phyloP scores from a whole-genome alignment of 2,329 filamentous ascomycete species.

The Fusarium scirpi region DNA sequence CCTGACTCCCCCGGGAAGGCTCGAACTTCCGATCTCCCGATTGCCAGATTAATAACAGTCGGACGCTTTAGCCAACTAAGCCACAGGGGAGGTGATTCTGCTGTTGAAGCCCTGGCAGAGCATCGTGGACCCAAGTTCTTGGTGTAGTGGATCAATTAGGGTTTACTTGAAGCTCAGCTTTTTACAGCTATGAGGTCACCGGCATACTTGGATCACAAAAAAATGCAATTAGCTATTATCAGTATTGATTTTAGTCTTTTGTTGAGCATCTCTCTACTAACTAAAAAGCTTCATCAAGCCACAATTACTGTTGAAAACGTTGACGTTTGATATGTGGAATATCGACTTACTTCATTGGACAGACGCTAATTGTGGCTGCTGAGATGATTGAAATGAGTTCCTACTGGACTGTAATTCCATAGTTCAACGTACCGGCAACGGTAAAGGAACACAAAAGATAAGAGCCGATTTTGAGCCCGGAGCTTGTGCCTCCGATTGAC shows the following conservation, averaged over 20 bases:
- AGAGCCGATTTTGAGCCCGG: conserved; percentile 13
- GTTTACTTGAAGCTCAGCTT: neutral
- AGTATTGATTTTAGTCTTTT: neutral
- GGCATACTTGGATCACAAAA: neutral
- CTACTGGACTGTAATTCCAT: neutral
- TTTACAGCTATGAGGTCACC: neutral
- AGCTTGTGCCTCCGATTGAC: conserved; percentile 12
- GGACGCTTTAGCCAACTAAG: conserved; percentile 45
- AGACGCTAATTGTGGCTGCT: neutral
- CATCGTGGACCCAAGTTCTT: conserved; percentile 1
- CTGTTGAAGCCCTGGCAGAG: neutral
- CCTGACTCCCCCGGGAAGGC: conserved; percentile 45
- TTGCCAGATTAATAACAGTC: conserved; percentile 40
- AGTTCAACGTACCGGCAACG: neutral
- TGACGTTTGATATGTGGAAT: neutral
- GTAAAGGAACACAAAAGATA: neutral
- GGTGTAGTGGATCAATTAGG: conserved; percentile 6
- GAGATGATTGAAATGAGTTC: neutral
- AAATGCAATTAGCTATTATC: neutral
- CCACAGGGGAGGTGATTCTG: conserved; percentile 34
- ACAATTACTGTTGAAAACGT: neutral
- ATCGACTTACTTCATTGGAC: neutral
- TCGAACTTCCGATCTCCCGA: conserved; percentile 49
- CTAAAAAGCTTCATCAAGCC: neutral
- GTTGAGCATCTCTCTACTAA: neutral